Percentiles rank a stretch among this genome's conserved stretches.
Evolutionary conservation across 257 asterid species (phyloP).

Genomic region (Solanum tacnaense): DNA sequence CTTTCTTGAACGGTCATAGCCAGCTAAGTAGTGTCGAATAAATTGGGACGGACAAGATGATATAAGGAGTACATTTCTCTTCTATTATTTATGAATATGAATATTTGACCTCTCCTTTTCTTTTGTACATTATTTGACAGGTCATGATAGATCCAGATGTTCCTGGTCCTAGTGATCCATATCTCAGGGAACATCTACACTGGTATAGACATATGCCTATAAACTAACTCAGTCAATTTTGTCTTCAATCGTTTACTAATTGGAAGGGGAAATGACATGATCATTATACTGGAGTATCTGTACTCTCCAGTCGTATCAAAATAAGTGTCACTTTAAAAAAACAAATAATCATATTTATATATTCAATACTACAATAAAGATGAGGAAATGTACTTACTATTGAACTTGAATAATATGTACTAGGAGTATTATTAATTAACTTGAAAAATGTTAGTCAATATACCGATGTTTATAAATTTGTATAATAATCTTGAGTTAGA

Average conservation of each 20-base stretch:
- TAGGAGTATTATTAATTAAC: background rate
- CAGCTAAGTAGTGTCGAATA: background rate
- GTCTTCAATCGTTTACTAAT: background rate
- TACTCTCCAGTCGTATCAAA: no score
- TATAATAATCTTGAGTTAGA: background rate
- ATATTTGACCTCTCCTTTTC: background rate
- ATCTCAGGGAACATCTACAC: constrained; percentile 35
- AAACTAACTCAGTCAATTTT: background rate
- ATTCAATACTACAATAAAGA: background rate
- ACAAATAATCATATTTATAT: background rate
- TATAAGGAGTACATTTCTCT: background rate
- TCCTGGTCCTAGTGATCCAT: constrained; percentile 44
- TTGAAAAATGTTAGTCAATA: background rate
- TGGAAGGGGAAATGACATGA: background rate
- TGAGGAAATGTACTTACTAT: background rate
- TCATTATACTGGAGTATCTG: background rate
- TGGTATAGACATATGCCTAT: constrained; percentile 10
- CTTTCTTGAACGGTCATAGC: background rate
- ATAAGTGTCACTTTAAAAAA: background rate
- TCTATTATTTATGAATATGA: background rate
- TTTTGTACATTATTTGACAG: constrained; percentile 3
- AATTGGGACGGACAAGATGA: background rate
- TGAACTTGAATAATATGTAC: background rate
- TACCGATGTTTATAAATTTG: background rate
- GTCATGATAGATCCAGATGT: constrained; percentile 40